A percentile compares a stretch with the other conserved stretches of the same genome.
These are phyloP conservation scores for Aureobasidium sp. DNA, from an alignment of 2,329 filamentous ascomycete species.

Conservation along the genomic window DNA sequence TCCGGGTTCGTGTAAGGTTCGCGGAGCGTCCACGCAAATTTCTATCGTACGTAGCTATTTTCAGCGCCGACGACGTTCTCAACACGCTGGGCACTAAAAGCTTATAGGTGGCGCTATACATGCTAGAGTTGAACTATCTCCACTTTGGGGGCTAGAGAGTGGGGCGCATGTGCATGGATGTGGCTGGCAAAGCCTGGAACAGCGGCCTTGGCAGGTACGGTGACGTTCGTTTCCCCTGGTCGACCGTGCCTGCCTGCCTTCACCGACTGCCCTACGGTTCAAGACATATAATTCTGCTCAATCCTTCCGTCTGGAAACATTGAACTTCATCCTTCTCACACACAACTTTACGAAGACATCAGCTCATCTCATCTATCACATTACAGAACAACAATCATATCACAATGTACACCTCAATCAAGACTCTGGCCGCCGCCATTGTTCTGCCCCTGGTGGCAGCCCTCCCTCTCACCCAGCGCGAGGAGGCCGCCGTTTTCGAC, in stretches of 20 bases:
- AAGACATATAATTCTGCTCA: neutral
- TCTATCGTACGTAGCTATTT: neutral
- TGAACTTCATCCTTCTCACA: neutral
- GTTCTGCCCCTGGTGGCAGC: neutral
- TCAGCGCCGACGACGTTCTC: neutral
- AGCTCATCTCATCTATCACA: neutral
- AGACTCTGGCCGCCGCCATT: constrained; percentile 1
- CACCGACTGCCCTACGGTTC: neutral
- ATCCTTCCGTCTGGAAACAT: neutral
- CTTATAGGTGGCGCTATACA: neutral
- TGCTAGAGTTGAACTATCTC: neutral
- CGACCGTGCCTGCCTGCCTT: neutral
- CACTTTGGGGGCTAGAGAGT: neutral
- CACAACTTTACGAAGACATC: neutral
- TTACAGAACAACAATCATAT: neutral
- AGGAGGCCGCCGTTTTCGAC: neutral
- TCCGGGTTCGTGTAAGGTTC: neutral
- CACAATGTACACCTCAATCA: constrained; percentile 6
- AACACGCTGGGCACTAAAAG: neutral
- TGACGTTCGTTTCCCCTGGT: neutral
- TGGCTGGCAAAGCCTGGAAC: neutral
- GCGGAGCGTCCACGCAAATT: neutral
- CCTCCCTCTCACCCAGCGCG: neutral
- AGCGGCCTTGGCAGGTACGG: constrained; percentile 1
- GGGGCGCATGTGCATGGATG: neutral